A percentile compares a stretch with the other conserved stretches of the same genome.
Conservation (phyloP, 140 eudicot species). For the Anethum foeniculum region DNA sequence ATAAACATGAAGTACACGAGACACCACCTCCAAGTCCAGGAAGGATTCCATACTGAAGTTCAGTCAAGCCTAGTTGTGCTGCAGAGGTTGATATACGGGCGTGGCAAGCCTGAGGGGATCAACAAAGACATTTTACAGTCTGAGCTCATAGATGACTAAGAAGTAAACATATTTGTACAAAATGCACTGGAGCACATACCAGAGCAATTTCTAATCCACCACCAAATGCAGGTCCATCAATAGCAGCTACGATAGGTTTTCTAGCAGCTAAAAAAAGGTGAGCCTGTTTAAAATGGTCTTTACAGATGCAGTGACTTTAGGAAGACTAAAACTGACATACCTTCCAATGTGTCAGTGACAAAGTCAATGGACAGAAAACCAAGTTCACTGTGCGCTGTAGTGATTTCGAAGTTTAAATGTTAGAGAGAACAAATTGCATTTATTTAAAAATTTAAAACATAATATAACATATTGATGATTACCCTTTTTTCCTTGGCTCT, state of each 20-base stretch:
- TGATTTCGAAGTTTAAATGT: background rate
- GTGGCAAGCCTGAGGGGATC: constrained; percentile 31
- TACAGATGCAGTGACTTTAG: background rate
- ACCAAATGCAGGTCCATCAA: constrained; percentile 38
- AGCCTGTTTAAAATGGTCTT: background rate
- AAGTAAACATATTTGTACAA: background rate
- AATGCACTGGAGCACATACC: constrained; percentile 14
- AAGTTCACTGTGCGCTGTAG: constrained; percentile 20
- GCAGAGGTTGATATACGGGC: constrained; percentile 35
- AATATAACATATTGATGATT: background rate
- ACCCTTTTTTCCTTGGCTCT: constrained; percentile 20
- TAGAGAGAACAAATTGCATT: background rate
- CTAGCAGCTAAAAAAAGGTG: constrained; percentile 24
- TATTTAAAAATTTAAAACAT: background rate
- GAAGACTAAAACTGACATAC: constrained; percentile 9
- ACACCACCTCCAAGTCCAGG: constrained; percentile 40
- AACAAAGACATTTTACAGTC: background rate
- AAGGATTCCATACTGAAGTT: constrained; percentile 33
- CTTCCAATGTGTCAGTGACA: constrained; percentile 33
- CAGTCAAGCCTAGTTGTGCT: constrained; percentile 36
- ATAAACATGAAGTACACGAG: background rate
- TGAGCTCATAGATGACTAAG: background rate
- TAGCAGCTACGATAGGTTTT: constrained; percentile 40
- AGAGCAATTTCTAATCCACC: constrained; percentile 41
- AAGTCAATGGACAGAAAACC: constrained; percentile 31